Base-by-base conservation (phyloP, 768 basidiomycete genomes). In the Strobilomyces echinocephalus region DNA sequence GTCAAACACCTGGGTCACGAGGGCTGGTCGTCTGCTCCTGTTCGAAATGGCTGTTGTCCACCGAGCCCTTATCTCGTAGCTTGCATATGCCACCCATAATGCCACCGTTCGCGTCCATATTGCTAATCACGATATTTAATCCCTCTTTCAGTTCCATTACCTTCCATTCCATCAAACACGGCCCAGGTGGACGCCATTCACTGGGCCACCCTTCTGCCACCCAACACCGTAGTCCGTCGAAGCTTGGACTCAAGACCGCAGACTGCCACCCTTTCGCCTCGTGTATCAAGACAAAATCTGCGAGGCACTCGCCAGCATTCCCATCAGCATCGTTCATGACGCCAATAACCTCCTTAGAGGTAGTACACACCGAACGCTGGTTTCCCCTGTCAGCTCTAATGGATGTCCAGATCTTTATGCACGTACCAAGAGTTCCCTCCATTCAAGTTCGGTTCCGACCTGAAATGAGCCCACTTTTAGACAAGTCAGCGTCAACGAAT, bases 381-480 rank as follows among this genome's bases (percentile, higher is more conserved):
- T 51, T 24, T 53, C 28, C 39, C 46, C 42, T 3, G 57, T 50
- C 41, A 48, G 38, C 21, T 48, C 39, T 24, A 48, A 26, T 43
- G 21, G 16, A 14, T 31, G 47, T 44, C 40, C 34, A 10, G 45
- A 21, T 30, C 24, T 38, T 49, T 53, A 53, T n/a, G 18, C 41
- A 49, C 78, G 39, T 59, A 84, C 84, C 54, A 79, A 59, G 30
- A 85, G 74, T 8, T 68, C 72, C 51, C 70, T 64, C 53, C 80
- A 73, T 49, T 77, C 80, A 14, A 60, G 59, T 18, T 72, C 71
- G 15, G 76, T 81, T 12, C 78, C 82, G 34, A 78, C 73, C 63
- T 84, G 84, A 61, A 84, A 85, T 30, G 84, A 57, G 3, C 76
- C 79, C 11, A 82, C 78, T 18, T 79, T 82, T 42, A 86, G 75